Conservation (phyloP, 2,329 filamentous ascomycete genomes). For the Diatrype stigma region DNA sequence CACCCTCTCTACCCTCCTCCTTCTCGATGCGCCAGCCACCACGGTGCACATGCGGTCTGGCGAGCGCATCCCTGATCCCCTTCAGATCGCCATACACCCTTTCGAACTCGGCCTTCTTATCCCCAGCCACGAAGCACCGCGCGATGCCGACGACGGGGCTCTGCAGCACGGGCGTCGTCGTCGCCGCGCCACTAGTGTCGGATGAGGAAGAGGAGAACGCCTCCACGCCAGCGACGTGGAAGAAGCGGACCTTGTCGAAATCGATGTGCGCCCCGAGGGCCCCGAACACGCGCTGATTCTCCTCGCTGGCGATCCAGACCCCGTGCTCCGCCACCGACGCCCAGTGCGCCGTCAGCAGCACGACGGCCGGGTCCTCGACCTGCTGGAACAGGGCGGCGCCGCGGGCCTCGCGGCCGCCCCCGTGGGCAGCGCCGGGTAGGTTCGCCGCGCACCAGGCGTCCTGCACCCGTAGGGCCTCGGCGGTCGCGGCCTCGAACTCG, state of each 20-base stretch:
- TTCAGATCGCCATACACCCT: not conserved
- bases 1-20: not conserved
- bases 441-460: slow-evolving; percentile 36
- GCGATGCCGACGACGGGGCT: slow-evolving; percentile 34
- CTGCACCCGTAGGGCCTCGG: slow-evolving; percentile 31
- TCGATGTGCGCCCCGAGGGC: slow-evolving; percentile 30
- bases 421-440: slow-evolving; percentile 29
- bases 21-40: slow-evolving; percentile 7
- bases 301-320: slow-evolving; percentile 39
- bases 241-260: slow-evolving; percentile 32
- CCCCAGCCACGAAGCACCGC: not conserved
- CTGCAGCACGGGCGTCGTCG: slow-evolving; percentile 13
- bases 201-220: slow-evolving; percentile 14
- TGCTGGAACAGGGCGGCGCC: slow-evolving; percentile 31
- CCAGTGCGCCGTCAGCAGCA: slow-evolving; percentile 45
- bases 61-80: not conserved
- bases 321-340: slow-evolving; percentile 36
- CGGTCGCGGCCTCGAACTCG: slow-evolving; percentile 30
- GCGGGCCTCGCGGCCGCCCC: slow-evolving; percentile 28
- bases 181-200: no score
- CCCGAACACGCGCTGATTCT: slow-evolving; percentile 34
- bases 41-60: not conserved
- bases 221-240: slow-evolving; percentile 36
- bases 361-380: slow-evolving; percentile 30
- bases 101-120: slow-evolving; percentile 1